These are phyloP conservation scores for Pogostemon cablin DNA, from an alignment of 257 asterid genomes.

Conservation along the genomic window DNA sequence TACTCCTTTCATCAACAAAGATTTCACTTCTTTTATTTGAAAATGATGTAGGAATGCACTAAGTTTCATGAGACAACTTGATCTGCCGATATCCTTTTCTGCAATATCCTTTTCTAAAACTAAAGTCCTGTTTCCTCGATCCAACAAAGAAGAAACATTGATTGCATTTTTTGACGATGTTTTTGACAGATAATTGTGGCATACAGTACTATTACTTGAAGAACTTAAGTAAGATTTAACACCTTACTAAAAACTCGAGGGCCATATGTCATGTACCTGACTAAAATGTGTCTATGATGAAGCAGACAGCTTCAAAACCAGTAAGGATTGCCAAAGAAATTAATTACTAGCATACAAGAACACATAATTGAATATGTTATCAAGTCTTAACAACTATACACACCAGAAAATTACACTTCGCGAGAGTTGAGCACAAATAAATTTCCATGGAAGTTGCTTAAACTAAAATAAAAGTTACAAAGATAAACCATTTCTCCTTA, in stretches of 20 bases:
- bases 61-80: neutral
- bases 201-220: neutral
- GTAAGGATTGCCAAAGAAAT: neutral
- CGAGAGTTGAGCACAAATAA: neutral
- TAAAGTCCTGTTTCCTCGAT: neutral
- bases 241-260: neutral
- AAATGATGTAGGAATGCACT: neutral
- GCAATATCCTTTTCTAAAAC: neutral
- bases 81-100: neutral
- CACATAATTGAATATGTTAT: slow-evolving; percentile 8
- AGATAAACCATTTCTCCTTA: slow-evolving; percentile 90
- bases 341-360: slow-evolving; percentile 12
- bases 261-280: neutral
- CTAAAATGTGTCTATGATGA: neutral
- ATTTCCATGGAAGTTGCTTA: slow-evolving; percentile 21
- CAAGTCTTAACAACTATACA: neutral
- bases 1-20: neutral
- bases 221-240: neutral
- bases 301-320: neutral
- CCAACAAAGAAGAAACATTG: neutral
- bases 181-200: neutral
- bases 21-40: neutral
- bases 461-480: slow-evolving; percentile 34
- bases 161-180: neutral
- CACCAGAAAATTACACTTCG: slow-evolving; percentile 8